A percentile compares a stretch with the other conserved stretches of the same genome.
phyloP scores from a whole-genome alignment of 2,329 filamentous ascomycete species.

The Pseudocercospora musae region DNA sequence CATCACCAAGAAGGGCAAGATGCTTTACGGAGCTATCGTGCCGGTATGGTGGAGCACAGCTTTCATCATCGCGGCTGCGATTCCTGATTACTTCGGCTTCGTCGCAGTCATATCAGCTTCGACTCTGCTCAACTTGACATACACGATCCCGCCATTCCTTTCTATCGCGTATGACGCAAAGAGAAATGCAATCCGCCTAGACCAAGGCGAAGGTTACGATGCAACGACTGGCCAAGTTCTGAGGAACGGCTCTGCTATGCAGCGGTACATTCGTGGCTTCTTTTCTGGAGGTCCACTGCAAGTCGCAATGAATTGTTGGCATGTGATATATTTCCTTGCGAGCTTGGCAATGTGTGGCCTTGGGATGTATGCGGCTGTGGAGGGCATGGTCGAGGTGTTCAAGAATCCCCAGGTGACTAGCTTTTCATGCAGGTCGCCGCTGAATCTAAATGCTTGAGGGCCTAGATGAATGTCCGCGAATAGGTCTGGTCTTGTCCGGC shows the following conservation, averaged over 20 bases:
- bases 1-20: slow-evolving; percentile 49
- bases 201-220: slow-evolving; percentile 43
- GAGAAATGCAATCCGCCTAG: slow-evolving; percentile 31
- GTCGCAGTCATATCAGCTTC: slow-evolving; percentile 51
- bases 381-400: slow-evolving; percentile 38
- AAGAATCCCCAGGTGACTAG: slow-evolving; percentile 14
- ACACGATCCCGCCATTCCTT: slow-evolving; percentile 55
- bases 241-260: slow-evolving; percentile 39
- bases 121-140: slow-evolving; percentile 57
- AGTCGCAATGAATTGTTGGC: slow-evolving; percentile 31
- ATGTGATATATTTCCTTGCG: slow-evolving; percentile 40
- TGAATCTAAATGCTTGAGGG: slow-evolving; percentile 9
- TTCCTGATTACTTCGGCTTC: slow-evolving; percentile 45
- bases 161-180: slow-evolving; percentile 45
- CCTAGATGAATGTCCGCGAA: neutral
- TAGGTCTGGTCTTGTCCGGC: too few species aligned
- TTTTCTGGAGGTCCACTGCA: slow-evolving; percentile 27
- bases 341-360: slow-evolving; percentile 39
- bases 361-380: slow-evolving; percentile 41
- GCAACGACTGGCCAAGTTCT: slow-evolving; percentile 38
- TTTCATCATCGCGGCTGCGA: slow-evolving; percentile 53
- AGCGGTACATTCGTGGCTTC: slow-evolving; percentile 42
- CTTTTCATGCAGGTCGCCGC: slow-evolving; percentile 18
- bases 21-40: slow-evolving; percentile 50
- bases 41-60: slow-evolving; percentile 58